phyloP scores from a whole-genome alignment of 257 asterid species.

The Solanum sejunctum region DNA sequence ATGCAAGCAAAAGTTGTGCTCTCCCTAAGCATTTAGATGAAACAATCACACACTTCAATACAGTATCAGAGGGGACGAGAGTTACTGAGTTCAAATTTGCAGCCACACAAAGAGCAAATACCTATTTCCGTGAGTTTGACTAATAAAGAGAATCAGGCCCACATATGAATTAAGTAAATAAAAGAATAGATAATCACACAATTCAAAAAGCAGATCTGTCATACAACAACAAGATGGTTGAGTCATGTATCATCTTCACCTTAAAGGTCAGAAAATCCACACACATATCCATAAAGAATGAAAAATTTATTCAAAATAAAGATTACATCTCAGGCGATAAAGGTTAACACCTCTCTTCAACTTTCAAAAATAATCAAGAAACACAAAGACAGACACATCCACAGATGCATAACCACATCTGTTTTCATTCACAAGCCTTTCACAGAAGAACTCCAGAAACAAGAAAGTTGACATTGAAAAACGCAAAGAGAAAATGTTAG shows the following conservation, averaged over 20 bases:
- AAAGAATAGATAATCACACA: background rate
- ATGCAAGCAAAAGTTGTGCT: background rate
- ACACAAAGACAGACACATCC: background rate
- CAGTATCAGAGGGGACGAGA: background rate
- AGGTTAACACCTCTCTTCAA: background rate
- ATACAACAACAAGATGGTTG: background rate
- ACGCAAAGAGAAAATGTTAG: background rate
- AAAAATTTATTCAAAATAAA: background rate
- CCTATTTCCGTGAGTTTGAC: background rate
- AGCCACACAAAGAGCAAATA: background rate
- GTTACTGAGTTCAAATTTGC: background rate
- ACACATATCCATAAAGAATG: background rate
- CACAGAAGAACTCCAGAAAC: background rate
- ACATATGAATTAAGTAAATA: background rate
- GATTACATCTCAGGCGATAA: background rate
- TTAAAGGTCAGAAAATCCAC: background rate
- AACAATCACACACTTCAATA: background rate
- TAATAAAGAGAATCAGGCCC: background rate
- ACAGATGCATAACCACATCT: background rate
- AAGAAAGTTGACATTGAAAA: background rate
- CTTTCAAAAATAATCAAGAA: background rate
- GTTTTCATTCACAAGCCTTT: background rate
- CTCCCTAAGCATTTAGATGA: background rate
- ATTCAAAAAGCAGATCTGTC: background rate
- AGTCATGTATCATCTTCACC: background rate